Evolutionary conservation across 2,329 filamentous ascomycete genomes (phyloP).

Genomic region (Phyllosticta citrichinensis): DNA sequence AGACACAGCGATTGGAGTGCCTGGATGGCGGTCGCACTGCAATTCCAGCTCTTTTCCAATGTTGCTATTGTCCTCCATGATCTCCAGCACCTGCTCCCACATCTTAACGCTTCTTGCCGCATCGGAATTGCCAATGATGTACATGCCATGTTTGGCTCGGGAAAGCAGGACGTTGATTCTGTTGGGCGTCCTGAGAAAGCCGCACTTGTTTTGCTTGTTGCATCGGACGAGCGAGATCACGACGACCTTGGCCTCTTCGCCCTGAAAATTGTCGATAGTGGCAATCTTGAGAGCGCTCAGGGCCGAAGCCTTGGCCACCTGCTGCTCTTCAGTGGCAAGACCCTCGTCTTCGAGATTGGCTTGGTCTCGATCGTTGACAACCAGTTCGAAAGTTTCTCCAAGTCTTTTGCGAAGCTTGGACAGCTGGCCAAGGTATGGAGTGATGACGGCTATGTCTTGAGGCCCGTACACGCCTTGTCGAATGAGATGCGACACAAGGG

Average conservation of each 20-base stretch:
- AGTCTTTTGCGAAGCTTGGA: slow-evolving; percentile 41
- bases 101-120: slow-evolving; percentile 50
- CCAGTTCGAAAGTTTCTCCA: slow-evolving; percentile 46
- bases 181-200: slow-evolving; percentile 57
- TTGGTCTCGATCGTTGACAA: slow-evolving; percentile 52
- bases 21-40: slow-evolving; percentile 21
- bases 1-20: slow-evolving; percentile 17
- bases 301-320: slow-evolving; percentile 1
- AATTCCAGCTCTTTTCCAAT: slow-evolving; percentile 16
- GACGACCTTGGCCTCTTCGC: slow-evolving; percentile 63
- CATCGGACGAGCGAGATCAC: slow-evolving; percentile 62
- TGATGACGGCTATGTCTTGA: slow-evolving; percentile 60
- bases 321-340: slow-evolving; percentile 15
- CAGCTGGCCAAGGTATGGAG: slow-evolving; percentile 52
- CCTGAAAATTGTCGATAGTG: slow-evolving; percentile 68
- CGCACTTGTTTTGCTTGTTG: slow-evolving; percentile 48
- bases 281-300: slow-evolving; percentile 32
- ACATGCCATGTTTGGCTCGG: slow-evolving; percentile 60
- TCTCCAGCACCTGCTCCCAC: slow-evolving; percentile 51
- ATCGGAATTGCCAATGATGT: slow-evolving; percentile 55
- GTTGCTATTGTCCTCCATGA: slow-evolving; percentile 31
- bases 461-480: slow-evolving; percentile 51
- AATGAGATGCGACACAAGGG: slow-evolving; percentile 55
- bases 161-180: slow-evolving; percentile 60
- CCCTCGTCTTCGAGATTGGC: slow-evolving; percentile 37